Base-by-base conservation (phyloP, 352 stramenopile species). In the Elongisporangium prolatum region DNA sequence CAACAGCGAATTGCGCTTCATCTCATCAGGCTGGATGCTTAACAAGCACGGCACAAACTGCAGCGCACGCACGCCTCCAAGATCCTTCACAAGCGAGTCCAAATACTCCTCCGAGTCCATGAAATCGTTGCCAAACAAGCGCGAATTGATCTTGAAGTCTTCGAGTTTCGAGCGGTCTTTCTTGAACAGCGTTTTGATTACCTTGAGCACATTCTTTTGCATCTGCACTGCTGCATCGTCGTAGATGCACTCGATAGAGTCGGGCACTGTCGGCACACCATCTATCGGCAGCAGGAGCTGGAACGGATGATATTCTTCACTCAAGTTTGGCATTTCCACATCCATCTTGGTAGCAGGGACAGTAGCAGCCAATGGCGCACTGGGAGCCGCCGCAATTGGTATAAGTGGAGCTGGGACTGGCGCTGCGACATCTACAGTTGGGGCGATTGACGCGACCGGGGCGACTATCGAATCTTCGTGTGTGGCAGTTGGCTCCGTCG, bases 61-160 rank as follows among this genome's bases (percentile, higher is more conserved):
- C 18, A 93, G 68, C 13, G 80, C 71, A 17, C 80, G 71, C 52
- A 89, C 71, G 0, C 55, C 57, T 20, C 75, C 68, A n/a, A 93
- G 65, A n/a, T 84, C 72, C 14, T 77, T 72, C 20, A 84, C 72
- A 14, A 91, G 65, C n/a, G 64, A 73, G n/a, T 89, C 70, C 38
- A 91, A 20, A 51, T 89, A 93, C 51, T 86, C 80, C 44, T 71
- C 54, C 0, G 77, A 57, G 47, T 91, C 84, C 81, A 93, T 89
- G 48, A 90, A 91, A 58, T 86, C 80, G 67, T 86, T 91, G 34
- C 84, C 84, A 63, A 76, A 89, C 10, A 93, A 67, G 0, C 78
- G 76, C 28, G 81, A 79, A 50, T 90, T 93, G 51, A 86, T 84
- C 71, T 91, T 93, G 60, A 93, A 93, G 28, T 91, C 84, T 55